phyloP scores from a whole-genome alignment of 106 monocot species.

The Chionographis japonica region DNA sequence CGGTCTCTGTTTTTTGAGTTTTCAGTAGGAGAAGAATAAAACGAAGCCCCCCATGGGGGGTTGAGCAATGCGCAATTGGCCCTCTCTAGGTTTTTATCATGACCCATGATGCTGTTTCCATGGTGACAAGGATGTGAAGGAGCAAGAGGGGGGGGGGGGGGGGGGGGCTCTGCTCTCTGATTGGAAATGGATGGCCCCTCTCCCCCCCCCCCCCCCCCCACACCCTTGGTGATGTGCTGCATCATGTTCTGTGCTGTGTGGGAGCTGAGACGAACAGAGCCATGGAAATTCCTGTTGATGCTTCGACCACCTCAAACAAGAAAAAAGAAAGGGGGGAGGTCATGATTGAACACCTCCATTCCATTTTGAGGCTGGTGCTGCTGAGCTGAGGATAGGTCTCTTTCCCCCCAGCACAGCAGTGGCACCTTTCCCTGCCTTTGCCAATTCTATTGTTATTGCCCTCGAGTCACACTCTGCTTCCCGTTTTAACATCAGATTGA shows the following conservation, averaged over 20 bases:
- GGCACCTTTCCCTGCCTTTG: not conserved
- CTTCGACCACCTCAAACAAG: constrained; percentile 11
- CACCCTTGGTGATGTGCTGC: constrained; percentile 1
- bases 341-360: constrained; percentile 17
- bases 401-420: constrained; percentile 22
- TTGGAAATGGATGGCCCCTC: constrained; percentile 15
- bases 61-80: not conserved
- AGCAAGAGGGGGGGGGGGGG: not conserved
- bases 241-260: not conserved
- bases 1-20: too few species aligned
- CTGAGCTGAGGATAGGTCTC: constrained; percentile 25
- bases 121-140: not conserved
- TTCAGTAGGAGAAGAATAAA: not conserved
- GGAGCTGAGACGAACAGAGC: not conserved
- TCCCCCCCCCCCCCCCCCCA: not conserved
- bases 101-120: not conserved
- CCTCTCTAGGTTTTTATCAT: not conserved
- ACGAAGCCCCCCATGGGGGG: not conserved
- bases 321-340: not conserved
- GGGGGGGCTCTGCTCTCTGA: not conserved
- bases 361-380: constrained; percentile 12
- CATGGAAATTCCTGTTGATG: constrained; percentile 17
- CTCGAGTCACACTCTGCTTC: constrained; percentile 2
- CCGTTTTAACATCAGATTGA: constrained; percentile 4
- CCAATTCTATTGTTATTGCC: constrained; percentile 15